A percentile compares a stretch with the other conserved stretches of the same genome.
Evolutionary conservation across 805 yeast species (phyloP).

Genomic region (Hanseniaspora mollemarum): DNA sequence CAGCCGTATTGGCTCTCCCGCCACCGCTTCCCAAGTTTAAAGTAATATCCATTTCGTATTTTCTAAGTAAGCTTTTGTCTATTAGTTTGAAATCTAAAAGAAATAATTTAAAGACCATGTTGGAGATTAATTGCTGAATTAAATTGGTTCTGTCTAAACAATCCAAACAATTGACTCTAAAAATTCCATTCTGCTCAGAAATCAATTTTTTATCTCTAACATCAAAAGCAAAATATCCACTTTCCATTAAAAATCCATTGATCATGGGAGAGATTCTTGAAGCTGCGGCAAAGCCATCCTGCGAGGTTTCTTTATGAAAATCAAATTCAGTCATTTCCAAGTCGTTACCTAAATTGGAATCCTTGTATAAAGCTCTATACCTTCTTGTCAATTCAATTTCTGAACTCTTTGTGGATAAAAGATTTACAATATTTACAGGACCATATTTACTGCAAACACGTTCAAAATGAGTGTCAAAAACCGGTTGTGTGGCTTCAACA

Average conservation of each 20-base stretch:
- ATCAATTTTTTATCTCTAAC: slow-evolving; percentile 41
- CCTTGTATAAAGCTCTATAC: slow-evolving; percentile 48
- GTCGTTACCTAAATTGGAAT: slow-evolving; percentile 29
- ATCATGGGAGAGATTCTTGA: slow-evolving; percentile 52
- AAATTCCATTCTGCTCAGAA: slow-evolving; percentile 78
- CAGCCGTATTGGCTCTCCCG: not conserved
- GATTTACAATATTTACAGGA: slow-evolving; percentile 76
- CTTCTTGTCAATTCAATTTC: slow-evolving; percentile 63
- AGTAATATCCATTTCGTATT: slow-evolving; percentile 20
- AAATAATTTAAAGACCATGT: slow-evolving; percentile 52
- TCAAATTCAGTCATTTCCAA: slow-evolving; percentile 72
- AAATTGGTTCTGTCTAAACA: slow-evolving; percentile 91
- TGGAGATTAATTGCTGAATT: slow-evolving; percentile 72
- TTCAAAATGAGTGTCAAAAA: slow-evolving; percentile 72
- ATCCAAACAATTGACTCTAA: slow-evolving; percentile 87
- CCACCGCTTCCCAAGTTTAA: not conserved
- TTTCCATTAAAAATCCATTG: slow-evolving; percentile 54
- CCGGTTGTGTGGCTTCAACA: slow-evolving; percentile 81
- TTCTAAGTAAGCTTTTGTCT: slow-evolving; percentile 18
- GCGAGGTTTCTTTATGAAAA: slow-evolving; percentile 86
- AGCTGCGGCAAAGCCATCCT: slow-evolving; percentile 80
- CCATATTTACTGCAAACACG: slow-evolving; percentile 65
- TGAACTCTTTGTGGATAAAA: slow-evolving; percentile 66
- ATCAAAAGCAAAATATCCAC: slow-evolving; percentile 76
- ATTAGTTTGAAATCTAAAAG: slow-evolving; percentile 34